A percentile compares a stretch with the other conserved stretches of the same genome.
Conservation (phyloP, 2,329 filamentous ascomycete genomes). For the Penicillium glabrum region DNA sequence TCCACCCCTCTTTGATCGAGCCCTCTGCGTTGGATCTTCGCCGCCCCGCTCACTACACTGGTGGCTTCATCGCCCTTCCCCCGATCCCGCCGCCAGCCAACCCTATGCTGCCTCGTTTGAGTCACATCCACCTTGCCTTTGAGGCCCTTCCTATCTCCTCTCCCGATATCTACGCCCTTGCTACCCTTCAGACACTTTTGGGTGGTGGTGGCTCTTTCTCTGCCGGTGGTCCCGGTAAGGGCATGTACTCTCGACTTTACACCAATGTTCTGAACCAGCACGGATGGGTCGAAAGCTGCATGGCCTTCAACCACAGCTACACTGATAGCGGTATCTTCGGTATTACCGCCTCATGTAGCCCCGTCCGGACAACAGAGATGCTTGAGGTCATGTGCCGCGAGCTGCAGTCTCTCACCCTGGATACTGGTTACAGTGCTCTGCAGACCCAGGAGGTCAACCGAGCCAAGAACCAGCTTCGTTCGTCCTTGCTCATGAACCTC, state of each 20-base stretch:
- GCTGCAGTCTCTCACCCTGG: conserved; percentile 73
- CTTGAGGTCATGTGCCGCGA: conserved; percentile 94
- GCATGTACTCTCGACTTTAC: conserved; percentile 98
- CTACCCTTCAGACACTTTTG: conserved; percentile 91
- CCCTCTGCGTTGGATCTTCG: conserved; percentile 57
- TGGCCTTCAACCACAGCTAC: conserved; percentile 97
- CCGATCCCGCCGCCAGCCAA: conserved; percentile 74
- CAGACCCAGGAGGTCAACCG: conserved; percentile 77
- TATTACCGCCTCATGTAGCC: conserved; percentile 82
- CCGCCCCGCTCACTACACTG: conserved; percentile 79
- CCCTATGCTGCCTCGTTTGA: conserved; percentile 75
- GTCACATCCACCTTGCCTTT: conserved; percentile 93
- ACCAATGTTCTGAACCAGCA: conserved; percentile 97
- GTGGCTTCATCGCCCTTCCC: conserved; percentile 85
- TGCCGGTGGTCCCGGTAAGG: conserved; percentile 93
- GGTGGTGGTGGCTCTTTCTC: conserved; percentile 96
- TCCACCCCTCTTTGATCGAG: conserved; percentile 49
- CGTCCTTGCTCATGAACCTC: conserved; percentile 91
- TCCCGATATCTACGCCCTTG: conserved; percentile 92
- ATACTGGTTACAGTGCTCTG: conserved; percentile 71
- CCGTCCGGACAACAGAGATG: conserved; percentile 76
- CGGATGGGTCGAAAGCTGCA: conserved; percentile 93
- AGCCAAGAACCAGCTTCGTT: conserved; percentile 95
- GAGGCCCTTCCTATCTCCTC: conserved; percentile 89
- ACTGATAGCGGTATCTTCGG: conserved; percentile 94